phyloP scores from a whole-genome alignment of 108 stramenopile species.

The Cyclostephanos tholiformis region DNA sequence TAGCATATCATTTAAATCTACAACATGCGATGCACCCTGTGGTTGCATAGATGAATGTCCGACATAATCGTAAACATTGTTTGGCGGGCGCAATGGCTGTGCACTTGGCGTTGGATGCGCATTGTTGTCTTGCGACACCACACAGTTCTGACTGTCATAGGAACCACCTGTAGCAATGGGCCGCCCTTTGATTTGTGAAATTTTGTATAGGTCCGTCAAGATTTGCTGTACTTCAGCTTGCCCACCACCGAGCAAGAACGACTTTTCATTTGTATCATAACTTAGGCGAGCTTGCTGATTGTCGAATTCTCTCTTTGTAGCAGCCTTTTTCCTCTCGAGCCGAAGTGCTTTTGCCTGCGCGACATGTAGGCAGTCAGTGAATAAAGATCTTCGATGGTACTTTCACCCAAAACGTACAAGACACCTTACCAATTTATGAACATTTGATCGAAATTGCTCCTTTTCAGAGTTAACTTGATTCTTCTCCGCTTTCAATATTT shows the following conservation, averaged over 20 bases:
- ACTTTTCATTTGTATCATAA: constrained; percentile 36
- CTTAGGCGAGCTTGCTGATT: constrained; percentile 44
- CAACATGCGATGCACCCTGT: not conserved
- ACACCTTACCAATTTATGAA: constrained; percentile 42
- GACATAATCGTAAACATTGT: too few species aligned
- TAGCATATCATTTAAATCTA: not conserved
- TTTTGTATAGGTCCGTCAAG: constrained; percentile 31
- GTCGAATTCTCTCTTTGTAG: constrained; percentile 21
- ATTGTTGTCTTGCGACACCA: not conserved
- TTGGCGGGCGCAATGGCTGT: not conserved
- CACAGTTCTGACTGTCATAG: not conserved
- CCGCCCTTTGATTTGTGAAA: constrained; percentile 19
- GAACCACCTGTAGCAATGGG: not conserved
- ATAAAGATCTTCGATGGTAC: too few species aligned
- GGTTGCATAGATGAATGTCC: not conserved
- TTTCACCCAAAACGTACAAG: not conserved
- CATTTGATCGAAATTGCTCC: constrained; percentile 51
- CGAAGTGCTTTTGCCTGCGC: constrained; percentile 45
- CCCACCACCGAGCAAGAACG: constrained; percentile 35
- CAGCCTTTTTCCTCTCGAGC: constrained; percentile 30
- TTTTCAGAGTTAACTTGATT: constrained; percentile 37
- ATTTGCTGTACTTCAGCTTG: constrained; percentile 45
- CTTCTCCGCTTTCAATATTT: constrained; percentile 40
- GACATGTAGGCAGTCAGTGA: not conserved
- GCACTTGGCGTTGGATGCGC: not conserved